These are phyloP conservation scores for Talaromyces amestolkiae DNA, from an alignment of 2,329 filamentous ascomycete species.

Conservation along the genomic window DNA sequence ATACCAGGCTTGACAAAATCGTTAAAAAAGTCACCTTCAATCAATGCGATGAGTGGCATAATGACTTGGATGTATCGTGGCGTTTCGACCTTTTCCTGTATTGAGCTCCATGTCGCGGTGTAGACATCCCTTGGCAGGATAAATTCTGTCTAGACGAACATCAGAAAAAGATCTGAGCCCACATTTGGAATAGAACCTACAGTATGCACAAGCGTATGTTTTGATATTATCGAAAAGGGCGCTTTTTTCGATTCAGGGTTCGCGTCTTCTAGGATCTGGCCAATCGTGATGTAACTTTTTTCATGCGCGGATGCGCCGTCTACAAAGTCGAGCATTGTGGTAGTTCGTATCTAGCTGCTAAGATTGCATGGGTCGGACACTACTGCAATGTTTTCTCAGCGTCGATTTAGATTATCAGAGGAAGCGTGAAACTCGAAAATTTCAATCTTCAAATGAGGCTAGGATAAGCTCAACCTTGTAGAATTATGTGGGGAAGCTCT, in stretches of 20 bases:
- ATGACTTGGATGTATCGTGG: slow-evolving; percentile 65
- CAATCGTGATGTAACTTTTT: slow-evolving; percentile 74
- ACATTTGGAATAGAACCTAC: slow-evolving; percentile 38
- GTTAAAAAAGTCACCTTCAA: slow-evolving; percentile 76
- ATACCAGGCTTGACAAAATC: slow-evolving; percentile 77
- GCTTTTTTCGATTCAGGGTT: slow-evolving; percentile 68
- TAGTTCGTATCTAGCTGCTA: background rate
- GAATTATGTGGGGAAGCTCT: slow-evolving; percentile 8
- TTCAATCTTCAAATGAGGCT: slow-evolving; percentile 13
- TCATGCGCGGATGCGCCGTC: slow-evolving; percentile 39
- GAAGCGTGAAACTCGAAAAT: background rate
- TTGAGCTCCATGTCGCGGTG: slow-evolving; percentile 52
- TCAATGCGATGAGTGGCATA: slow-evolving; percentile 68
- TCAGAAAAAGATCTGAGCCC: background rate
- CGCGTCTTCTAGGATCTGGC: slow-evolving; percentile 63
- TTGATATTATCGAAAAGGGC: slow-evolving; percentile 69
- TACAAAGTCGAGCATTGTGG: slow-evolving; percentile 45
- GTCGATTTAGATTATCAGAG: background rate
- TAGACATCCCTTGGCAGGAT: slow-evolving; percentile 67
- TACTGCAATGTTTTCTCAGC: background rate
- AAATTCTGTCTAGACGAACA: slow-evolving; percentile 53
- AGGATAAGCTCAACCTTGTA: slow-evolving; percentile 12
- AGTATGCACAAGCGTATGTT: slow-evolving; percentile 67
- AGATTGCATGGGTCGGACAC: background rate
- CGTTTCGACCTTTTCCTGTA: slow-evolving; percentile 45